Evolutionary conservation across 139 green algal species (phyloP), one percentile per base, ranked within the genome.

Genomic region (Cymbomonas tetramitiformis): DNA sequence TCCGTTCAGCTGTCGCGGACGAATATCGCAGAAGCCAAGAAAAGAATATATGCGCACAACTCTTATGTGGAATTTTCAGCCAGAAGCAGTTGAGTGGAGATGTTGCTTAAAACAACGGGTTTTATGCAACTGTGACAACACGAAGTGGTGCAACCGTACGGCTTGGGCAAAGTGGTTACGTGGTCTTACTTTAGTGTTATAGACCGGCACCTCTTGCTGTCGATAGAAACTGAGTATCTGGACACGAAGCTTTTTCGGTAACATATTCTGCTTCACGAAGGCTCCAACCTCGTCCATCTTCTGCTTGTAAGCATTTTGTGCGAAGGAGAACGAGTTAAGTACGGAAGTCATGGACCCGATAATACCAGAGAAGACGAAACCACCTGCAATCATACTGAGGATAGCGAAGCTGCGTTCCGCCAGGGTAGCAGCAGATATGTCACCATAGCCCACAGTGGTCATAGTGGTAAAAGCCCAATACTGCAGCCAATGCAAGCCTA

Each of bases 381-480:
- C 65, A 18, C 65, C 65, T 25, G 32, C 41, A 23, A 64, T 26
- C 65, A 64, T 62, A 30, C 58, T 51, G 34, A 64, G 5, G n/a
- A 73, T 48, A 3, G 65, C 58, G 0, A 67, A 21, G 1, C 62
- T 5, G 31, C 51, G 51, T 58, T 75, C 68, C 1, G 15, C 9
- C 24, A 28, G 8, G 24, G 48, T 56, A 12, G 18, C 61, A 4
- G 39, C 39, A 30, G 53, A 54, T 7, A 75, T 75, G 56, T 75
- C 68, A 24, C 68, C 67, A 39, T 71, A 75, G 26, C 68, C 68
- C 9, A 68, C 68, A 4, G 56, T 67, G 5, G 56, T 69, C 10
- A 65, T 56, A n/a, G 66, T 74, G 10, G 66, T 69, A 40, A 69
- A 64, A 30, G 65, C 62, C 66, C 66, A 57, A 29, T 57, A 57